Conservation (phyloP, 495 filamentous ascomycete genomes). For the Clavariopsis aquatica region DNA sequence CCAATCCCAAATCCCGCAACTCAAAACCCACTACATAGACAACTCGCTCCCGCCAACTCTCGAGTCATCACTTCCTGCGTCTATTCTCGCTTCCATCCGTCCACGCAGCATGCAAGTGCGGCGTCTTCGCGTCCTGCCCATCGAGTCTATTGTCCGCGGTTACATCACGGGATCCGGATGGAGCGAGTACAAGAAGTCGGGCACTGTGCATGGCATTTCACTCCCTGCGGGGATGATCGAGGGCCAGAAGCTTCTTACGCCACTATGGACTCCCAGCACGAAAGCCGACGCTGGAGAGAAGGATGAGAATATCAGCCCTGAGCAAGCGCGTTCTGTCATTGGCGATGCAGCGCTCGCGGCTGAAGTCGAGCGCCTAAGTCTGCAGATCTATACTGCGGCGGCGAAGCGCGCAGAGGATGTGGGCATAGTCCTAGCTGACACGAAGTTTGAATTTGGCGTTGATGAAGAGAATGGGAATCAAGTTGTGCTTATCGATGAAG, state of each 20-base stretch:
- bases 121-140: constrained; percentile 74
- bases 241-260: constrained; percentile 65
- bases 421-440: constrained; percentile 91
- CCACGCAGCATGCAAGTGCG: constrained; percentile 82
- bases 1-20: constrained; percentile 59
- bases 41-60: constrained; percentile 62
- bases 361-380: constrained; percentile 68
- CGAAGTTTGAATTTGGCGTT: constrained; percentile 80
- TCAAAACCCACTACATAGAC: constrained; percentile 76
- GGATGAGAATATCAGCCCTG: constrained; percentile 88
- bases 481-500: constrained; percentile 87
- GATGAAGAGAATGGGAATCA: constrained; percentile 68
- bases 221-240: constrained; percentile 68
- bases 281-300: constrained; percentile 83
- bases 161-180: constrained; percentile 95
- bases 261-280: constrained; percentile 86
- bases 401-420: constrained; percentile 68
- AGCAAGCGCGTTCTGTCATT: constrained; percentile 66
- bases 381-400: constrained; percentile 64
- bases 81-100: constrained; percentile 55
- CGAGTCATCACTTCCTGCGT: constrained; percentile 39
- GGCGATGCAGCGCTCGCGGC: constrained; percentile 71
- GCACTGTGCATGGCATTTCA: constrained; percentile 78
- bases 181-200: constrained; percentile 71
- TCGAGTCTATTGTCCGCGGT: constrained; percentile 89